These are phyloP conservation scores for Penicillium sp. DNA, from an alignment of 2,329 filamentous ascomycete species.

Conservation along the genomic window DNA sequence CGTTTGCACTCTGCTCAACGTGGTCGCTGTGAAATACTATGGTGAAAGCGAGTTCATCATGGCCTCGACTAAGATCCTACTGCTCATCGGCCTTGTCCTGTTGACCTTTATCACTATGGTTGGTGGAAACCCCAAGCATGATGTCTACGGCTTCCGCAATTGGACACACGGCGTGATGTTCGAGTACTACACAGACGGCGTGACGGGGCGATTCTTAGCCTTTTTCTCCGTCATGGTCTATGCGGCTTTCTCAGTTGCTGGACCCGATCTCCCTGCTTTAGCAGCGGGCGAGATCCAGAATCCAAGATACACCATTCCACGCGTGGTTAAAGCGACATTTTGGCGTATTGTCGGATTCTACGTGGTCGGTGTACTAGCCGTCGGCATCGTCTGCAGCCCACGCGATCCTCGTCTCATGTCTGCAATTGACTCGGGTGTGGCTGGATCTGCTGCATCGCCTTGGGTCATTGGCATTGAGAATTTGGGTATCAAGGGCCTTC, in stretches of 20 bases:
- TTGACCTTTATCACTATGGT: conserved; percentile 79
- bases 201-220: conserved; percentile 63
- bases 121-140: conserved; percentile 67
- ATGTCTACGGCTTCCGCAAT: conserved; percentile 65
- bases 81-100: conserved; percentile 62
- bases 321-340: conserved; percentile 69
- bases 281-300: conserved; percentile 64
- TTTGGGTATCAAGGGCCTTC: conserved; percentile 61
- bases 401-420: conserved; percentile 55
- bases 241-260: conserved; percentile 59
- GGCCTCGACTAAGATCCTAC: conserved; percentile 62
- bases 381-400: conserved; percentile 64
- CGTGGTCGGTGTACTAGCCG: conserved; percentile 64
- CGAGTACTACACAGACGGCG: conserved; percentile 58
- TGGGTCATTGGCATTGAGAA: conserved; percentile 68
- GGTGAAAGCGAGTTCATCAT: conserved; percentile 69
- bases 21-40: conserved; percentile 65
- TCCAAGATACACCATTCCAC: conserved; percentile 63
- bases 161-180: conserved; percentile 60
- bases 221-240: conserved; percentile 68
- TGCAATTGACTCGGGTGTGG: conserved; percentile 52
- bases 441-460: conserved; percentile 63
- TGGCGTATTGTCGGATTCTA: conserved; percentile 72
- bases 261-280: conserved; percentile 57
- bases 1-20: conserved; percentile 54